Base-by-base conservation (phyloP, 2,329 filamentous ascomycete genomes). In the Trichoderma brevicompactum region DNA sequence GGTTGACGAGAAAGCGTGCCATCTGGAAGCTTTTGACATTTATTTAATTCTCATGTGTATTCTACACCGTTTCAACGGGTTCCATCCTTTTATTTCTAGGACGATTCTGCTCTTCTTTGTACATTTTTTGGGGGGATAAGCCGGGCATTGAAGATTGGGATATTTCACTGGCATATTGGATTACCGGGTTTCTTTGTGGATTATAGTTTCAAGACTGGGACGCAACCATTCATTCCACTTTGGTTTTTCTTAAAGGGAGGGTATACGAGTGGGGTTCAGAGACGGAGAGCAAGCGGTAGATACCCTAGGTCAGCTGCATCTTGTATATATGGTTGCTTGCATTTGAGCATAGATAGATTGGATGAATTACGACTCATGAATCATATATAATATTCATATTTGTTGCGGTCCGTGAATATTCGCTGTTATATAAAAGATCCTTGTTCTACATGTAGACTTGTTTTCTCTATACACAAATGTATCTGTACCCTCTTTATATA, bases 351-450 rank as follows among this genome's bases (percentile, higher is more conserved):
- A 43, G 44, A 65, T 58, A 43, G 53, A 56, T 58, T 53, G 60
- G 23, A 63, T 54, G 60, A 54, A 19, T 63, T 43, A 63, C 15
- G 60, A 63, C 28, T 53, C 15, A 63, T 46, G 60, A 63, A 28
- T 54, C 2, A 2, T 15, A 28, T 8, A 48, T 34, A 0, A n/a
- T 10, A 7, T n/a, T 17, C 40, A 15, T 15, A 2, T 2, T 36
- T 52, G 28, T 17, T 19, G 17, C 17, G 12, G 7, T 36, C 15
- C n/a, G 32, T 10, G 36, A 10, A 10, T 2, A 38, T 6, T 38
- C 36, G 36, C 2, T 6, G 5, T 38, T 1, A 12, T 10, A 7
- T 15, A 4, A 15, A 19, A 43, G 28, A 23, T 5, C 3, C 36
- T 7, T 7, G 2, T 38, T 8, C 7, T 38, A 38, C 36, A 38